phyloP scores from a whole-genome alignment of 1,284 basidiomycete genomes.

The Cryptococcus hybrid region DNA sequence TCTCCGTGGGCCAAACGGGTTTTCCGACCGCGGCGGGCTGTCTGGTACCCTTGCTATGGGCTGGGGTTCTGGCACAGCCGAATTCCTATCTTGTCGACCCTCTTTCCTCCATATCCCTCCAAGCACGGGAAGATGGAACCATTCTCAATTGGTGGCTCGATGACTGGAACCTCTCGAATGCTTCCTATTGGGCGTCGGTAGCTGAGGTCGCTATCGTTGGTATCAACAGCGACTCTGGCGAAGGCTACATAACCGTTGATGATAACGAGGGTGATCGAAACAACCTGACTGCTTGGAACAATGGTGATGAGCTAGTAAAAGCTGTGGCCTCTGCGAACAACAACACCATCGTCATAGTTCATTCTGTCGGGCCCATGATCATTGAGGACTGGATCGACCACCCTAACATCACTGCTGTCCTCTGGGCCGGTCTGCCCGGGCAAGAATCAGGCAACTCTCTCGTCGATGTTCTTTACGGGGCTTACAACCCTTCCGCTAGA shows the following conservation, averaged over 20 bases:
- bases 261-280: constrained; percentile 61
- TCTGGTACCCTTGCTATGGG: constrained; percentile 70
- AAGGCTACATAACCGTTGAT: constrained; percentile 62
- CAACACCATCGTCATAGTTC: constrained; percentile 79
- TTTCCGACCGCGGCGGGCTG: constrained; percentile 57
- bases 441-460: constrained; percentile 75
- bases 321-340: constrained; percentile 50
- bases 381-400: constrained; percentile 72
- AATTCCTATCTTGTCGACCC: constrained; percentile 57
- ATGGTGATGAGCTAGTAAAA: constrained; percentile 58
- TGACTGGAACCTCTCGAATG: constrained; percentile 62
- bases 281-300: constrained; percentile 76
- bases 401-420: constrained; percentile 59
- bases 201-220: constrained; percentile 65
- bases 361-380: constrained; percentile 71
- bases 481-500: constrained; percentile 69
- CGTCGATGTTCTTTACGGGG: constrained; percentile 57
- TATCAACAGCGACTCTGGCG: constrained; percentile 70
- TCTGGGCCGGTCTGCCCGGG: constrained; percentile 57
- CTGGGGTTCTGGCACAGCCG: constrained; percentile 67
- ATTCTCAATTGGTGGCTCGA: constrained; percentile 55
- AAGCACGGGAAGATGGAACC: constrained; percentile 58
- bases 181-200: constrained; percentile 55
- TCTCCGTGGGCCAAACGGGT: constrained; percentile 68
- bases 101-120: constrained; percentile 66